Conservation (phyloP, 2,329 filamentous ascomycete species). For the Tolypocladium endophyticum region DNA sequence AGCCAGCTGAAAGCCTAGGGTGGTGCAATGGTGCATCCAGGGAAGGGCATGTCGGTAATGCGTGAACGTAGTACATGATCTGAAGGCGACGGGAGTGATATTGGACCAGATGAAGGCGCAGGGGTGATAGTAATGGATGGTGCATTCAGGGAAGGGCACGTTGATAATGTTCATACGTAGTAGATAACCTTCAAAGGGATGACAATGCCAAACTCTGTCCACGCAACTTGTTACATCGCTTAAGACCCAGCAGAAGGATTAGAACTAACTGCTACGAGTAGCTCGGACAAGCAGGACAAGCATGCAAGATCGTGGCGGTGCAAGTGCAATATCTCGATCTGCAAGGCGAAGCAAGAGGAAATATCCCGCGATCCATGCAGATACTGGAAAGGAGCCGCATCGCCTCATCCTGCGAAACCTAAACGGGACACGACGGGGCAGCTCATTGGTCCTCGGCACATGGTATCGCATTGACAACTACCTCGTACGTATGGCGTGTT, state of each 20-base stretch:
- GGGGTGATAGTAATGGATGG: no score
- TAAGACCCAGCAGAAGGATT: not conserved
- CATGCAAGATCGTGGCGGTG: not conserved
- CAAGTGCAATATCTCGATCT: not conserved
- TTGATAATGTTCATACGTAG: not conserved
- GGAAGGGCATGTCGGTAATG: not conserved
- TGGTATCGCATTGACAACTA: not conserved
- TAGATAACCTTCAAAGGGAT: not conserved
- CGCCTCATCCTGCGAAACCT: not conserved
- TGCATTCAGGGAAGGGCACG: not conserved
- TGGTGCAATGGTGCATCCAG: not conserved
- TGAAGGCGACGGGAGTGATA: slow-evolving; percentile 33
- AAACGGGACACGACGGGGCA: not conserved
- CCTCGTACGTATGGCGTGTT: no score
- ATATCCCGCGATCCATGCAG: not conserved
- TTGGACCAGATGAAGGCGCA: not conserved
- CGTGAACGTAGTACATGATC: no score
- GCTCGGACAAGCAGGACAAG: not conserved
- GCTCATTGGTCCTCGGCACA: no score
- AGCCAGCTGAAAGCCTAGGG: not conserved
- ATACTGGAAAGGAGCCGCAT: not conserved
- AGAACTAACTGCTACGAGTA: not conserved
- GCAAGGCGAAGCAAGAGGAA: not conserved
- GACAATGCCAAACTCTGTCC: not conserved
- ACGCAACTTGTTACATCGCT: not conserved